A percentile compares a stretch with the other conserved stretches of the same genome.
These are phyloP conservation scores for Paraphaeosphaeria minitans DNA, from an alignment of 2,329 filamentous ascomycete genomes.

Conservation along the genomic window DNA sequence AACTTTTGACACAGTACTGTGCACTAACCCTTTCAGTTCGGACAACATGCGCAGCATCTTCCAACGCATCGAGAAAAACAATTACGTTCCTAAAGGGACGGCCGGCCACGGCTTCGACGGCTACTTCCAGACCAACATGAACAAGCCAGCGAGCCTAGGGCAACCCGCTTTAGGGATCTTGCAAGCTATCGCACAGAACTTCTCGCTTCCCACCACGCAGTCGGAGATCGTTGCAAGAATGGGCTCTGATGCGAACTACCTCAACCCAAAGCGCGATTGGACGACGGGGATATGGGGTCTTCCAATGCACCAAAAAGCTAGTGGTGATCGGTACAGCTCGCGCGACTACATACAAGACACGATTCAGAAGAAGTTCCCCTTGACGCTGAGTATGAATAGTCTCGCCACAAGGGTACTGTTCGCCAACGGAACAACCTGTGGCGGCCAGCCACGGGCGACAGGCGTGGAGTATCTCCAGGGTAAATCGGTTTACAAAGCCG, in stretches of 20 bases:
- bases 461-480: conserved; percentile 53
- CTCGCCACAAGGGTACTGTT: conserved; percentile 50
- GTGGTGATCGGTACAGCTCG: conserved; percentile 56
- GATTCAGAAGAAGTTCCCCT: conserved; percentile 45
- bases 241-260: conserved; percentile 57
- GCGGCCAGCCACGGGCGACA: conserved; percentile 45
- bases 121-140: conserved; percentile 59
- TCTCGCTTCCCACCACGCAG: conserved; percentile 55
- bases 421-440: conserved; percentile 49
- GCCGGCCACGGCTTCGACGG: conserved; percentile 62
- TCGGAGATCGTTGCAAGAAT: conserved; percentile 50
- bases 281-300: conserved; percentile 60
- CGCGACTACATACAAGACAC: conserved; percentile 60
- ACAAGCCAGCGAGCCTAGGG: conserved; percentile 57
- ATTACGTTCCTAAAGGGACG: conserved; percentile 52
- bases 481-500: conserved; percentile 50
- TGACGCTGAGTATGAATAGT: conserved; percentile 41
- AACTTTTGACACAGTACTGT: no score
- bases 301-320: conserved; percentile 58
- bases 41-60: conserved; percentile 62
- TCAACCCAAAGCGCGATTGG: conserved; percentile 53
- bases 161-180: conserved; percentile 41
- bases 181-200: conserved; percentile 31
- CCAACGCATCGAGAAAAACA: conserved; percentile 57
- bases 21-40: conserved; percentile 16